Evolutionary conservation across 2,329 filamentous ascomycete genomes (phyloP).

Genomic region (Xylariaceae sp.): DNA sequence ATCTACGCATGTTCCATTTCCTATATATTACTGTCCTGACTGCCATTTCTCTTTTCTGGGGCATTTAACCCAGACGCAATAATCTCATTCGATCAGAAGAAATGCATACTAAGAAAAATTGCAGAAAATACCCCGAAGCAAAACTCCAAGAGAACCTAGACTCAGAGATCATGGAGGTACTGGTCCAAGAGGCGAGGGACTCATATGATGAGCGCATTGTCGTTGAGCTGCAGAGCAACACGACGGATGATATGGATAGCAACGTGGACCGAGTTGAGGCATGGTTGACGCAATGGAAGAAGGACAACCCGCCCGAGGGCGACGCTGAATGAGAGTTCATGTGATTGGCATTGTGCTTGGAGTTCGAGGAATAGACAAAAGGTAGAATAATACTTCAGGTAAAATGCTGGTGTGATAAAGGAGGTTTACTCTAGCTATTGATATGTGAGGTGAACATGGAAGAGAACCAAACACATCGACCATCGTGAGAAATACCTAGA

Average conservation of each 20-base stretch:
- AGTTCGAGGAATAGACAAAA: background rate
- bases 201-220: slow-evolving; percentile 84
- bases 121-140: slow-evolving; percentile 72
- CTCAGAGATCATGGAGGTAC: slow-evolving; percentile 93
- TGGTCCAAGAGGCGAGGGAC: slow-evolving; percentile 85
- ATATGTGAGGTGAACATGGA: no score
- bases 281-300: slow-evolving; percentile 82
- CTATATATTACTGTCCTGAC: background rate
- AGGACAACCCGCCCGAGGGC: slow-evolving; percentile 49
- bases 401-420: no score
- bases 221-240: slow-evolving; percentile 81
- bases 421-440: no score
- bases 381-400: no score
- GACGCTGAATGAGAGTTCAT: slow-evolving; percentile 13
- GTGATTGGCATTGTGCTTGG: background rate
- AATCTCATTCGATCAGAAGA: background rate
- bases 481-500: no score
- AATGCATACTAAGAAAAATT: background rate
- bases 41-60: background rate
- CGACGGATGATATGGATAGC: slow-evolving; percentile 76
- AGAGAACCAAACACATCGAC: no score
- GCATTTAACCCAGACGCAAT: no score
- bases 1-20: background rate
- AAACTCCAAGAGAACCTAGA: slow-evolving; percentile 97
- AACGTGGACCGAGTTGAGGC: slow-evolving; percentile 80